Conservation (phyloP, 192 early-diverging fungal species). For the Rhizoclosmatium globosum region DNA sequence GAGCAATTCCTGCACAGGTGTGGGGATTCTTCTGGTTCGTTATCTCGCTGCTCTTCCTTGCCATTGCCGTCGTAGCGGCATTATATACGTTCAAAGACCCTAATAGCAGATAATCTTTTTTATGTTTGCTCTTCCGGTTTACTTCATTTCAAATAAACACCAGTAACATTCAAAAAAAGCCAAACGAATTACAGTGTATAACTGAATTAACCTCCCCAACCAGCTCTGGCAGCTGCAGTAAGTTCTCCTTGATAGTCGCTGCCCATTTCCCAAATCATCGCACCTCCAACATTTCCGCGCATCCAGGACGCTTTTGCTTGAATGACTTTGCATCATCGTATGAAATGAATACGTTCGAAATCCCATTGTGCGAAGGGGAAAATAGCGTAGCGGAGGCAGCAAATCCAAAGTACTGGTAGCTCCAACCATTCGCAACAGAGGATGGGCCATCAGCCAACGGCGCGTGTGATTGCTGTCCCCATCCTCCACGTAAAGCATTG, state of each 20-base stretch:
- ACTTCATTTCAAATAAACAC: no score
- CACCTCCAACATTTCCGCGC: background rate
- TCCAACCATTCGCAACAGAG: conserved; percentile 60
- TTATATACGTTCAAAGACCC: conserved; percentile 78
- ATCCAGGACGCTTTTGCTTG: conserved; percentile 67
- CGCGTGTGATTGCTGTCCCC: background rate
- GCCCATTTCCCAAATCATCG: conserved; percentile 15
- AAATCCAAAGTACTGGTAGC: conserved; percentile 57
- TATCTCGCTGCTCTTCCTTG: conserved; percentile 82
- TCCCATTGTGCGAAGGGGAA: conserved; percentile 37
- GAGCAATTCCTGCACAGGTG: conserved; percentile 79
- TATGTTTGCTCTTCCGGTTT: no score
- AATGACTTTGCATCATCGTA: conserved; percentile 79
- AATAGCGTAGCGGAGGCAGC: conserved; percentile 65
- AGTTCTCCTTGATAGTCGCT: conserved; percentile 5
- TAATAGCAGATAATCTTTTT: no score
- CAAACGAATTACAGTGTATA: no score
- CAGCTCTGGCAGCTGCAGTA: background rate
- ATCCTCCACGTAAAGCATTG: conserved; percentile 51
- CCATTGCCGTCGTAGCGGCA: conserved; percentile 79
- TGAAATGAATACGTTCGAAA: conserved; percentile 65
- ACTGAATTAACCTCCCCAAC: background rate
- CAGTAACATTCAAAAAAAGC: no score
- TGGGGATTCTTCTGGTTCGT: conserved; percentile 95
- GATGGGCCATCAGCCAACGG: background rate